These are phyloP conservation scores for Oryza punctata DNA, from an alignment of 176 grass and related monocot genomes.

Conservation along the genomic window DNA sequence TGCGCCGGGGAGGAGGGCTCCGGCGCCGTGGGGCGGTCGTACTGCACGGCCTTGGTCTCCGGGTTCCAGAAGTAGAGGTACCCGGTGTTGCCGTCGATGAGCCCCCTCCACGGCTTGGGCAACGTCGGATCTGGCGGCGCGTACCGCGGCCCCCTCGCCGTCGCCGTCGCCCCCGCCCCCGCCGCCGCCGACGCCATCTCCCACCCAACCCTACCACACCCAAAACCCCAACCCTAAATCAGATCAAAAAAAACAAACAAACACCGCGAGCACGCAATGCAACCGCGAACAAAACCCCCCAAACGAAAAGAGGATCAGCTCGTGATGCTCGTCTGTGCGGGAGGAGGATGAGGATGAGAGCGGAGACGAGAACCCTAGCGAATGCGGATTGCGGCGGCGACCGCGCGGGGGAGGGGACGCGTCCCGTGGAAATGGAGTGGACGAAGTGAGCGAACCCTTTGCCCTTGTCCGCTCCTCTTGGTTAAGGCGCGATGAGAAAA, in stretches of 20 bases:
- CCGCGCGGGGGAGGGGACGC: not conserved
- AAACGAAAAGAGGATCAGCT: not conserved
- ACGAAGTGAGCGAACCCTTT: slow-evolving; percentile 11
- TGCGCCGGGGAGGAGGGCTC: not conserved
- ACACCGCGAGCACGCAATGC: slow-evolving; percentile 9
- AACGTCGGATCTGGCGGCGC: slow-evolving; percentile 76
- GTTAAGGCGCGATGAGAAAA: slow-evolving; percentile 14
- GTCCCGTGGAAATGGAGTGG: not conserved
- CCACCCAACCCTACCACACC: not conserved
- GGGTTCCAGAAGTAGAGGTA: slow-evolving; percentile 96
- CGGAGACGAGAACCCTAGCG: slow-evolving; percentile 7
- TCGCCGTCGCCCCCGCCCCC: not conserved
- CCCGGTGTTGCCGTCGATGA: slow-evolving; percentile 84
- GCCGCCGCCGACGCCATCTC: slow-evolving; percentile 13
- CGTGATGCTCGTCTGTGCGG: not conserved
- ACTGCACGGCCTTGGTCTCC: slow-evolving; percentile 73
- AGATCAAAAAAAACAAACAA: slow-evolving; percentile 12
- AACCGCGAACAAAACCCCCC: not conserved
- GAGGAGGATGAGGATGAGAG: not conserved
- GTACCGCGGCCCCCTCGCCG: slow-evolving; percentile 49
- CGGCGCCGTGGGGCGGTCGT: slow-evolving; percentile 53
- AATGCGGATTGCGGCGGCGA: slow-evolving; percentile 25
- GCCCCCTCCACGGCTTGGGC: slow-evolving; percentile 73
- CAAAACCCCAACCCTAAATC: not conserved
- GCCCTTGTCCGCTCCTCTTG: not conserved